Evolutionary conservation across 1,284 basidiomycete genomes (phyloP).

Genomic region (Naganishia albida): DNA sequence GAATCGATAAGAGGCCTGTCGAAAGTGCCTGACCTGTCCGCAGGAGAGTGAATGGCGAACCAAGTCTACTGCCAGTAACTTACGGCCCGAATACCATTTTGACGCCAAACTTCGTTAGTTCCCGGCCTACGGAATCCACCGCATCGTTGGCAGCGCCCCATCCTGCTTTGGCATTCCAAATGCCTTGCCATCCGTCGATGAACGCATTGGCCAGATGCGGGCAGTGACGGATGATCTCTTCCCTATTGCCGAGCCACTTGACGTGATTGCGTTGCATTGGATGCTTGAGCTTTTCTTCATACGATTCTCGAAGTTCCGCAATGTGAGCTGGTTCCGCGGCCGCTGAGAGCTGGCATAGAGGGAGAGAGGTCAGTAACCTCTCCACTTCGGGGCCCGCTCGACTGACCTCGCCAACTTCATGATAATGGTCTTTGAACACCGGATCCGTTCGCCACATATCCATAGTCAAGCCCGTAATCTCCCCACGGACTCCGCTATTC

Average conservation of each 20-base stretch:
- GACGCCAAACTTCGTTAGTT: conserved; percentile 43
- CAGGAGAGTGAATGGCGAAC: no score
- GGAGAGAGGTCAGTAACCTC: neutral
- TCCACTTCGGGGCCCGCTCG: no score
- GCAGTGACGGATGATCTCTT: conserved; percentile 31
- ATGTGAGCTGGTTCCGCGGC: conserved; percentile 33
- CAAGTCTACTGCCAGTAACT: neutral
- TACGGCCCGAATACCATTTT: conserved; percentile 42
- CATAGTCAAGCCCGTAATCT: conserved; percentile 36
- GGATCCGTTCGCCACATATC: conserved; percentile 47
- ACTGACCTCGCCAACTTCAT: conserved; percentile 46
- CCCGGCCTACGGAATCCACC: conserved; percentile 46
- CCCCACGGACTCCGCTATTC: conserved; percentile 35
- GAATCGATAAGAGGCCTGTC: conserved; percentile 37
- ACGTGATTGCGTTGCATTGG: conserved; percentile 22
- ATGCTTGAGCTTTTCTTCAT: conserved; percentile 31
- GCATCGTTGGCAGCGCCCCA: conserved; percentile 50
- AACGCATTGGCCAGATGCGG: conserved; percentile 29
- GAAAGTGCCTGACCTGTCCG: conserved; percentile 42
- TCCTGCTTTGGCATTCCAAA: conserved; percentile 43
- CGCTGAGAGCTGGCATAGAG: neutral
- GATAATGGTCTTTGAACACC: conserved; percentile 44
- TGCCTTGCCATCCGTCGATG: conserved; percentile 43
- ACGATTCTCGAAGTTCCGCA: conserved; percentile 34
- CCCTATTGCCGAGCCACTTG: conserved; percentile 32